Percentiles rank a stretch among this genome's conserved stretches.
Evolutionary conservation across 306 rosid species (phyloP).

Genomic region (Trichosanthes truncata): DNA sequence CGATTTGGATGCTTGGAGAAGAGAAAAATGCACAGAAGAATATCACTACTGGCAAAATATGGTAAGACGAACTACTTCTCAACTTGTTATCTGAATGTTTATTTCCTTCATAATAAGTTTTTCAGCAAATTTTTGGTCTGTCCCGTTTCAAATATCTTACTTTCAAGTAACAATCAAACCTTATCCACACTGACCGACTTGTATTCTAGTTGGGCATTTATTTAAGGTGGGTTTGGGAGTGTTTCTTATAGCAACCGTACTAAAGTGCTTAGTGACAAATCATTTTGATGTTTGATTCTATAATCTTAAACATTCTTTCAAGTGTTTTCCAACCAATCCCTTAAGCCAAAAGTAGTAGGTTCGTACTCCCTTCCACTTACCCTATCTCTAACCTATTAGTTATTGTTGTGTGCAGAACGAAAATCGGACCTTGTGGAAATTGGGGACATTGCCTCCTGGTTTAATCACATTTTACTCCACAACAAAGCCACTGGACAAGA

Average conservation of each 20-base stretch:
- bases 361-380: not conserved
- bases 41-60: constrained; percentile 12
- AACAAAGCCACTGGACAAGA: constrained; percentile 10
- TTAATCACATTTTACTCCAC: constrained; percentile 7
- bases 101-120: constrained; percentile 61
- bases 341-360: not conserved
- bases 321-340: not conserved
- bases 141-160: not conserved
- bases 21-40: constrained; percentile 10
- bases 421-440: constrained; percentile 4
- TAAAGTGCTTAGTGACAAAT: not conserved
- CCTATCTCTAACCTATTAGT: not conserved
- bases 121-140: constrained; percentile 15
- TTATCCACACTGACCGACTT: not conserved
- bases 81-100: constrained; percentile 10
- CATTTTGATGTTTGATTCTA: not conserved
- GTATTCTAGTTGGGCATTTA: not conserved
- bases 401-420: not conserved
- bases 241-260: not conserved
- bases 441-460: constrained; percentile 11
- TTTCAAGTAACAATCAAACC: not conserved
- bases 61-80: constrained; percentile 3
- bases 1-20: constrained; percentile 13
- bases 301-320: not conserved
- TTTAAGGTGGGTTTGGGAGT: not conserved